Evolutionary conservation across 371 early-diverging fungal genomes (phyloP), one percentile per base, ranked within the genome.

Genomic region (Mortierella sp.): DNA sequence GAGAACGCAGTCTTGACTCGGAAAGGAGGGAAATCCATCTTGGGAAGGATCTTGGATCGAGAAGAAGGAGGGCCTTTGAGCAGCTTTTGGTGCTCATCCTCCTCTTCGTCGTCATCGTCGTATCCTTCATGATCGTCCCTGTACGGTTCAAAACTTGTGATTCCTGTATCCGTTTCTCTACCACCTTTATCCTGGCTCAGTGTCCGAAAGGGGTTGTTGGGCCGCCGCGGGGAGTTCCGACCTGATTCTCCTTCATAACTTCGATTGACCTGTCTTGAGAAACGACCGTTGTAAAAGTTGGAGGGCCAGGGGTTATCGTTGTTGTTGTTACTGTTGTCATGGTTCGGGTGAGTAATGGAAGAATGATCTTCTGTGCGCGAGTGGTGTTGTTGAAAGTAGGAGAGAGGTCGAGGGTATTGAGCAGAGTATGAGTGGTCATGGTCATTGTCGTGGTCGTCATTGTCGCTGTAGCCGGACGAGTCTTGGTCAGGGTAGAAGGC

Each of bases 401-500:
- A 27, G 21, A 48, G 21, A 27, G 45, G 34, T 47, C 28, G 58
- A 31, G 39, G 47, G 9, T 54, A 23, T 54, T 19, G 14, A 42
- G 34, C 21, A 51, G 6, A 24, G 26, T 48, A 26, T 48, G 24
- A 8, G 26, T 48, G 26, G 49, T 6, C 26, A 6, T 48, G 49
- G 21, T 26, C n/a, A 24, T 54, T 27, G 4, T 45, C 27, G 54
- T 41, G 18, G 34, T 62, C 31, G 45, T 74, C 76, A 19, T 74
- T 70, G 31, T 64, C 64, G 23, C 30, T 60, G 38, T 67, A 72
- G 59, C 68, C 61, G 0, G 76, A 72, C 9, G 72, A 74, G 19
- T 74, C 76, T 28, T 73, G 73, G 61, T 74, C 76, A 16, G 39
- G 61, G 54, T 74, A 74, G 28, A 68, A 51, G 27, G 76, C 51